Evolutionary conservation across 768 basidiomycete genomes (phyloP).

Genomic region (Clitopilus passeckerianus): DNA sequence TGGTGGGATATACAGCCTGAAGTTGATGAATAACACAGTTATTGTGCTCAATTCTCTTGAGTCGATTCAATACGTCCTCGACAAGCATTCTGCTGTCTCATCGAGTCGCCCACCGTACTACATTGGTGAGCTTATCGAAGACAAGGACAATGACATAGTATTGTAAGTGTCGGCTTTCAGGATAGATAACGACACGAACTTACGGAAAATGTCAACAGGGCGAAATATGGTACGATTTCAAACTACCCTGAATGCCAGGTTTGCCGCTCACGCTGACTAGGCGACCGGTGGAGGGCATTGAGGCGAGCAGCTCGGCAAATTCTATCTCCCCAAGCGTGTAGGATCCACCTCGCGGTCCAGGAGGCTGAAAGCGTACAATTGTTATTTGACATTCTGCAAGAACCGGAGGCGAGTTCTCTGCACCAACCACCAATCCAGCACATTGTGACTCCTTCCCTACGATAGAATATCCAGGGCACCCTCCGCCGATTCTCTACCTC

Average conservation of each 20-base stretch:
- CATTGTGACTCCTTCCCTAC: neutral
- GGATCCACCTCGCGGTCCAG: neutral
- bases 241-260: too few relatives aligned
- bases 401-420: neutral
- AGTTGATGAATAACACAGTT: neutral
- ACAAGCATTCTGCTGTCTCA: neutral
- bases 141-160: neutral
- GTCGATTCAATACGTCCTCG: neutral
- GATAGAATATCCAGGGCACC: neutral
- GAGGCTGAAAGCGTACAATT: neutral
- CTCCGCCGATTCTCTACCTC: neutral
- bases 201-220: neutral
- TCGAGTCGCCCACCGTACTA: neutral
- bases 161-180: neutral
- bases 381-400: neutral
- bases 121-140: neutral
- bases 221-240: neutral
- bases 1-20: slow-evolving; percentile 8
- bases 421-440: neutral
- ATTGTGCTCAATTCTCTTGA: neutral
- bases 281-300: neutral
- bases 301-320: neutral
- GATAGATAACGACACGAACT: neutral
- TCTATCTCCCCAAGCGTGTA: neutral
- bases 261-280: neutral